These are phyloP conservation scores for Linnemannia hyalina DNA, from an alignment of 192 early-diverging fungal genomes.

Conservation along the genomic window DNA sequence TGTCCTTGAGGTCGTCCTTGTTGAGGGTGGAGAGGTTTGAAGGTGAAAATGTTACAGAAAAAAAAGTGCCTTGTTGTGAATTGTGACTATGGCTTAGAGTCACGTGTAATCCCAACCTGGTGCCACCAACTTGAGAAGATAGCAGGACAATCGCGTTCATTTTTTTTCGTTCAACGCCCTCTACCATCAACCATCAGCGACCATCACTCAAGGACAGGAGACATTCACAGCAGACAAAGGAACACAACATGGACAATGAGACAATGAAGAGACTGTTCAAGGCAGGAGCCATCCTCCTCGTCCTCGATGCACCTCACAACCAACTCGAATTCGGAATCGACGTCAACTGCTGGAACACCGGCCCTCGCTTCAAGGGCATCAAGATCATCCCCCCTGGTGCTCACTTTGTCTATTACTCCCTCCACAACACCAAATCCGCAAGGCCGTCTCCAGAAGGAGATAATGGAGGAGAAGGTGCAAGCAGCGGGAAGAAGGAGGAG, in stretches of 20 bases:
- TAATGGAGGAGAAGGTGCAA: no score
- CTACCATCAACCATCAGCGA: not conserved
- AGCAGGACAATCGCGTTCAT: not conserved
- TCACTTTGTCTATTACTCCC: conserved; percentile 90
- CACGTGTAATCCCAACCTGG: not conserved
- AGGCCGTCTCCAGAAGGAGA: not conserved
- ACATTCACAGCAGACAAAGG: not conserved
- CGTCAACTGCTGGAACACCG: conserved; percentile 89
- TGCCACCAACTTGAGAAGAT: not conserved
- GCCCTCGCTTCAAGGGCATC: conserved; percentile 91
- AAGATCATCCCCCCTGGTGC: conserved; percentile 95
- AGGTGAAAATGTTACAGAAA: not conserved
- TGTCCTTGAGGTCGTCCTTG: not conserved
- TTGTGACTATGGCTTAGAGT: not conserved
- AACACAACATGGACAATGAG: conserved; percentile 79
- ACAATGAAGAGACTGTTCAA: conserved; percentile 84
- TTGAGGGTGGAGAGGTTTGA: not conserved
- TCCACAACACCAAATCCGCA: conserved; percentile 63
- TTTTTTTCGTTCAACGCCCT: not conserved
- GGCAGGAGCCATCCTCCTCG: conserved; percentile 82
- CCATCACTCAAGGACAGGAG: not conserved
- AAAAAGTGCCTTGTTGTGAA: no score
- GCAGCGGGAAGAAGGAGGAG: not conserved
- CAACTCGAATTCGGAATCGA: conserved; percentile 89
- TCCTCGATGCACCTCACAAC: conserved; percentile 82